Base-by-base conservation (phyloP, 495 filamentous ascomycete genomes). In the Parachaetomium inaequale region DNA sequence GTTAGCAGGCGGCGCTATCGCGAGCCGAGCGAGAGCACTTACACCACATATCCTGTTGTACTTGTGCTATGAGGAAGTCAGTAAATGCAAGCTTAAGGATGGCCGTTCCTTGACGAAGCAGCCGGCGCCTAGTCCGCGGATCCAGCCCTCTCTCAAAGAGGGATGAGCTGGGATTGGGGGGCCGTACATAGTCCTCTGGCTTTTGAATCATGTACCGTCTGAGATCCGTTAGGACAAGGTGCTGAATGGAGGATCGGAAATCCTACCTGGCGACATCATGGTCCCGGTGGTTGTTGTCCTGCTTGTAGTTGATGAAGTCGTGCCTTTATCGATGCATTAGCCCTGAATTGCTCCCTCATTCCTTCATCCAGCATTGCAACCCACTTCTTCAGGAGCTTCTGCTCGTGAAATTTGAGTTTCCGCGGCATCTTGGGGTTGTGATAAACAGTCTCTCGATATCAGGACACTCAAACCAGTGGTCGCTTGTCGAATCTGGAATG, bases 261-360 rank as follows among this genome's bases (percentile, higher is more conserved):
- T 4, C 55, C 36, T 49, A 69, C 69, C 69, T 86, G 56, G 87
- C 81, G 62, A 98, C 82, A 64, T 84, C 80, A 64, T 91, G 75
- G 60, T 76, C 88, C 73, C 93, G 86, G 81, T 98, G 95, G 64
- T 82, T 77, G 70, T 87, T 81, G 78, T 98, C 93, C 69, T 87
- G 87, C 77, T 92, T 91, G 81, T 93, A 98, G 71, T 87, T 93
- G 66, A 91, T 86, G 78, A 98, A 94, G 75, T 98, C 92, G 74
- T 95, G 92, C 78, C 98, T 98, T 10, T 7, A 3, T 40, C 10
- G 36, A 40, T 17, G 36, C 2, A 10, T 40, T 40, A 15, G n/a
- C 12, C 17, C 31, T 32, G 31, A 32, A n/a, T n/a, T n/a, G n/a
- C n/a, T n/a, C n/a, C 32, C 32, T 34, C 32, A 11, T 34, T 34